Conservation (phyloP, 805 yeast genomes). For the Candida coquimbonensis region DNA sequence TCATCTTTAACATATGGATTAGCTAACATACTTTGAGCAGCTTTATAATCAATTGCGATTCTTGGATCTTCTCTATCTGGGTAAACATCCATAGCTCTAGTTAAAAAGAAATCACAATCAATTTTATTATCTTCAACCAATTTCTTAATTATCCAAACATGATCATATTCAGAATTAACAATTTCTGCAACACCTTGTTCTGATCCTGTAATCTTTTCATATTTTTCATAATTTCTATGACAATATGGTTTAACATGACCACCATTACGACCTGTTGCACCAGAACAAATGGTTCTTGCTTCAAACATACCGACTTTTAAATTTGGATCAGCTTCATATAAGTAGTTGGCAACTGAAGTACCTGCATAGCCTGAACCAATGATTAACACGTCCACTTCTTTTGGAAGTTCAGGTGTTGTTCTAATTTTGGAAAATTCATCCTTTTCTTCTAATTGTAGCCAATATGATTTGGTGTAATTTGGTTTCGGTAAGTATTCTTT, state of each 20-base stretch:
- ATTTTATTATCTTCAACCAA: constrained; percentile 27
- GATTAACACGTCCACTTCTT: constrained; percentile 31
- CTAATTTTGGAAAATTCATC: constrained; percentile 12
- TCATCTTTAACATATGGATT: constrained; percentile 26
- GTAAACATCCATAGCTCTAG: constrained; percentile 29
- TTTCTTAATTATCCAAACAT: constrained; percentile 26
- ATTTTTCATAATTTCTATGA: constrained; percentile 10
- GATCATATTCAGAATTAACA: constrained; percentile 31
- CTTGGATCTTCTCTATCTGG: constrained; percentile 20
- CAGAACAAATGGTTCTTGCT: constrained; percentile 34
- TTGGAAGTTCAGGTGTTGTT: constrained; percentile 25
- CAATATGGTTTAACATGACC: constrained; percentile 38
- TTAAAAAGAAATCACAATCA: constrained; percentile 32
- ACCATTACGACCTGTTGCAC: constrained; percentile 45
- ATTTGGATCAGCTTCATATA: constrained; percentile 23
- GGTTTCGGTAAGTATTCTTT: constrained; percentile 14
- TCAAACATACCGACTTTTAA: constrained; percentile 29
- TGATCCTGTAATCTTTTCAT: constrained; percentile 9
- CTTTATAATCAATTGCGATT: constrained; percentile 8
- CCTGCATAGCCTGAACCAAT: constrained; percentile 44
- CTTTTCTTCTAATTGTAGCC: constrained; percentile 11
- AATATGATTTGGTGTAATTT: constrained; percentile 14
- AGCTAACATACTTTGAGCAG: constrained; percentile 15
- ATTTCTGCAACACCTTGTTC: constrained; percentile 27
- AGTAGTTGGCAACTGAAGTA: constrained; percentile 31